Conservation (phyloP, 2,329 filamentous ascomycete species). For the Aureobasidium sp. region DNA sequence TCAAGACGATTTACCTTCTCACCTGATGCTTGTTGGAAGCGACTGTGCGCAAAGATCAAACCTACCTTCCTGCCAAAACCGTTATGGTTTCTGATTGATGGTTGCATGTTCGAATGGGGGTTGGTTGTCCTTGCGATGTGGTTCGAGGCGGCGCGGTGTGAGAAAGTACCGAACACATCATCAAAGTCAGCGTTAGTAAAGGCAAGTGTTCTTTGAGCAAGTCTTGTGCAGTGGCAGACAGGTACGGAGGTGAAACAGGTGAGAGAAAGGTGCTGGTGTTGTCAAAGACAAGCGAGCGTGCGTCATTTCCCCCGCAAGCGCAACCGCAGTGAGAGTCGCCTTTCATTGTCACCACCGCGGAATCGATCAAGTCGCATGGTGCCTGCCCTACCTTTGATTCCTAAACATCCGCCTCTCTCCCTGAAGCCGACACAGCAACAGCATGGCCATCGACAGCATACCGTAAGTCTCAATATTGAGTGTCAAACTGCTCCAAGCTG, state of each 20-base stretch:
- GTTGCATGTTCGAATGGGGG: neutral
- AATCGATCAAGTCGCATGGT: neutral
- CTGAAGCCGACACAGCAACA: neutral
- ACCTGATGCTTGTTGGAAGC: neutral
- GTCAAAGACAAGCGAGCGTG: neutral
- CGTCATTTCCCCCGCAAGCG: conserved; percentile 4
- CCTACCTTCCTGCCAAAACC: neutral
- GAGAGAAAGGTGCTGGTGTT: neutral
- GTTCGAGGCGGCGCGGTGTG: neutral
- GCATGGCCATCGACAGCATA: conserved; percentile 25
- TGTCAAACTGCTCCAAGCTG: no score
- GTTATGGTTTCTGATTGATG: neutral
- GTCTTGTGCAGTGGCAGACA: neutral
- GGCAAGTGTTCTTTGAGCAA: neutral
- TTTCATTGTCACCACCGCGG: neutral
- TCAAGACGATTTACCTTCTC: neutral
- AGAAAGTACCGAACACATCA: neutral
- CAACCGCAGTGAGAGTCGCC: neutral
- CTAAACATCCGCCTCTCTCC: neutral
- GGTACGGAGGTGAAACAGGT: neutral
- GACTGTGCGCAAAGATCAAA: neutral
- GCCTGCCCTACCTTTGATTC: neutral
- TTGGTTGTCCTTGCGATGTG: neutral
- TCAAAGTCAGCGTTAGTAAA: neutral
- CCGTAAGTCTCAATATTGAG: conserved; percentile 14